A percentile compares a stretch with the other conserved stretches of the same genome.
phyloP scores from a whole-genome alignment of 805 yeast genomes.

The Candida ascalaphidarum region DNA sequence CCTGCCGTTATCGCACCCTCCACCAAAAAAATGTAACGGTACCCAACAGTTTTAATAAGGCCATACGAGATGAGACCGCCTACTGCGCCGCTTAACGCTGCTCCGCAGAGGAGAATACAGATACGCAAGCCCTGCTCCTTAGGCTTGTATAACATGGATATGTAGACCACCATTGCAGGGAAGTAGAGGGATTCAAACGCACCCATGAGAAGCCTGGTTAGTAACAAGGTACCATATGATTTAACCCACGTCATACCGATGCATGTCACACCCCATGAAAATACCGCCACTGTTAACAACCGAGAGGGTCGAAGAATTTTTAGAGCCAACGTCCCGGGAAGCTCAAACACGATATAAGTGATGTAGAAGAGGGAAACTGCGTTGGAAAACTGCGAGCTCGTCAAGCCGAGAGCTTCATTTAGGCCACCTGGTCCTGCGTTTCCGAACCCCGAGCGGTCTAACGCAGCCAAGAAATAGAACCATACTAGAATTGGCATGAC shows the following conservation, averaged over 20 bases:
- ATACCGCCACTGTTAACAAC: conserved; percentile 19
- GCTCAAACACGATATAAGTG: conserved; percentile 36
- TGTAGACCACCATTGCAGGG: conserved; percentile 39
- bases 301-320: conserved; percentile 24
- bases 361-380: conserved; percentile 39
- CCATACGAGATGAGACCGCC: conserved; percentile 49
- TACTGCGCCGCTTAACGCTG: conserved; percentile 47
- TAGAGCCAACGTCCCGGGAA: conserved; percentile 26
- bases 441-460: conserved; percentile 53
- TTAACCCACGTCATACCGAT: conserved; percentile 34
- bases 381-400: conserved; percentile 30
- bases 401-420: conserved; percentile 27
- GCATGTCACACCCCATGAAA: conserved; percentile 33
- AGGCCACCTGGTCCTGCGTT: conserved; percentile 51
- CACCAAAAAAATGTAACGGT: conserved; percentile 44
- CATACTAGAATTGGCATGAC: conserved; percentile 35
- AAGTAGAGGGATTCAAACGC: conserved; percentile 44
- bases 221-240: conserved; percentile 34
- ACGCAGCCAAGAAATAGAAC: conserved; percentile 36
- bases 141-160: conserved; percentile 18
- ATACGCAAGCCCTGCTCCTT: conserved; percentile 11
- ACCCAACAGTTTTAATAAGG: conserved; percentile 30
- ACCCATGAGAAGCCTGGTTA: conserved; percentile 43
- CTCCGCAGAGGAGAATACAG: conserved; percentile 37
- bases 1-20: conserved; percentile 37